Conservation (phyloP, 306 rosid species). For the Prunus armeniaca region DNA sequence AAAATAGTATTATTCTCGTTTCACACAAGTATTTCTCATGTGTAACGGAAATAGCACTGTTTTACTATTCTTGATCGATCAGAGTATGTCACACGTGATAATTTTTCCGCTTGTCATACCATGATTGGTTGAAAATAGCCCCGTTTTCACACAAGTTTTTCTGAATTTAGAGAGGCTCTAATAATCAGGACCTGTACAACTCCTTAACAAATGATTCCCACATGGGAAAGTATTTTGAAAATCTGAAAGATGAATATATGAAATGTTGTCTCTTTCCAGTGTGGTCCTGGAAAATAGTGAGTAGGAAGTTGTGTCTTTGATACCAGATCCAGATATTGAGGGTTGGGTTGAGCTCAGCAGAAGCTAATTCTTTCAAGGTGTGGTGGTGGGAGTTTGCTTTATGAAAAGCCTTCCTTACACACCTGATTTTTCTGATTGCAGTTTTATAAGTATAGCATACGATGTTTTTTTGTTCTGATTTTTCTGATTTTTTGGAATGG, state of each 20-base stretch:
- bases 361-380: conserved; percentile 3
- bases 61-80: too few species aligned
- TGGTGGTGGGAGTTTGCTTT: background rate
- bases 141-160: too few species aligned
- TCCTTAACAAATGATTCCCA: background rate
- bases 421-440: too few species aligned
- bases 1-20: too few species aligned
- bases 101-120: too few species aligned
- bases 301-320: background rate
- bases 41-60: too few species aligned
- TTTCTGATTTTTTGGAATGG: background rate
- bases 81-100: too few species aligned
- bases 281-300: conserved; percentile 8
- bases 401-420: too few species aligned
- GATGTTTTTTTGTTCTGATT: too few species aligned
- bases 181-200: background rate
- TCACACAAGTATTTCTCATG: too few species aligned
- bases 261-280: background rate
- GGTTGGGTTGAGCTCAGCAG: background rate
- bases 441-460: too few species aligned
- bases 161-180: background rate
- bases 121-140: too few species aligned
- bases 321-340: background rate
- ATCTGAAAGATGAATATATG: background rate
- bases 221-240: background rate